A percentile compares a stretch with the other conserved stretches of the same genome.
Conservation (phyloP, 768 basidiomycete genomes). For the Candolleomyces eurysporus region DNA sequence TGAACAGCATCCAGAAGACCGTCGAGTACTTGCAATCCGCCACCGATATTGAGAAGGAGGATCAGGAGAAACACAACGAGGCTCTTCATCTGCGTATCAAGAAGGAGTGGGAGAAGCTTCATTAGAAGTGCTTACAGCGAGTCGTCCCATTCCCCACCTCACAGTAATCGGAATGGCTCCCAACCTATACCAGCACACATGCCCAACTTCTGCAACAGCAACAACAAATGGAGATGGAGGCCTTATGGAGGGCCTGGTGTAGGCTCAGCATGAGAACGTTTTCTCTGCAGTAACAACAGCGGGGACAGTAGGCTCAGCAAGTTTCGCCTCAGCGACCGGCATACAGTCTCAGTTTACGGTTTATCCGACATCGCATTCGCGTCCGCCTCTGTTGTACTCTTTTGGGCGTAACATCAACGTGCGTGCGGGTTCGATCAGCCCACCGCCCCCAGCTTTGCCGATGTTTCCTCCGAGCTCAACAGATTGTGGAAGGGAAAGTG, state of each 20-base stretch:
- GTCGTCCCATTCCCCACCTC: too few species aligned
- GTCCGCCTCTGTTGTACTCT: slow-evolving; percentile 15
- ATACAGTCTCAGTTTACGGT: slow-evolving; percentile 16
- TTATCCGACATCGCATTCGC: slow-evolving; percentile 21
- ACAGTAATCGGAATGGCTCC: too few species aligned
- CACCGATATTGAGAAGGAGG: background rate
- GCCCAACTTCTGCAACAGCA: slow-evolving; percentile 32
- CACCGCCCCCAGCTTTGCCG: slow-evolving; percentile 16
- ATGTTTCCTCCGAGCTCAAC: slow-evolving; percentile 8
- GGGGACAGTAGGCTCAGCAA: slow-evolving; percentile 2
- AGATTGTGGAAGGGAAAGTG: slow-evolving; percentile 59
- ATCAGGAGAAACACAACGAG: background rate
- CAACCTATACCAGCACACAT: too few species aligned
- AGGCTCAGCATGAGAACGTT: too few species aligned
- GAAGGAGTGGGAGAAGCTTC: background rate
- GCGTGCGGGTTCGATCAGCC: slow-evolving; percentile 14
- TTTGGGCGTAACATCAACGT: slow-evolving; percentile 20
- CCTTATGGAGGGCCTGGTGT: slow-evolving; percentile 22
- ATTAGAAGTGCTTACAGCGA: too few species aligned
- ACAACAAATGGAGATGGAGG: slow-evolving; percentile 46
- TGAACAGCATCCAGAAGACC: background rate
- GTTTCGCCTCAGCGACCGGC: slow-evolving; percentile 19
- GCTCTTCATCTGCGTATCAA: background rate
- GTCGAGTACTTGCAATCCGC: background rate
- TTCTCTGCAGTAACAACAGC: slow-evolving; percentile 32